phyloP scores from a whole-genome alignment of 2,329 filamentous ascomycete species.

The Aaosphaeria arxii region DNA sequence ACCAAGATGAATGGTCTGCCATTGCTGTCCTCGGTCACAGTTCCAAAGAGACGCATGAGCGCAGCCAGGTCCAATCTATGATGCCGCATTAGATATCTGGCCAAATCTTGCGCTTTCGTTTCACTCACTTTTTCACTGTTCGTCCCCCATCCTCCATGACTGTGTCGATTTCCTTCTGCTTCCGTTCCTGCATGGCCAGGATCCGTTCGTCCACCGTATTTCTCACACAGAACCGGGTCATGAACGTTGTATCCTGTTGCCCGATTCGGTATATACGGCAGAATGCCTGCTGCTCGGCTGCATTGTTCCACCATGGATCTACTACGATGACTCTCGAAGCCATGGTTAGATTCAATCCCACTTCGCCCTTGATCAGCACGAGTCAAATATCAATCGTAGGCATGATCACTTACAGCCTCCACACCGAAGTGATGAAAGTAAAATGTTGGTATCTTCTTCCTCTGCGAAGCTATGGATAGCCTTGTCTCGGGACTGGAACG shows the following conservation, averaged over 20 bases:
- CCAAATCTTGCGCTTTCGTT: background rate
- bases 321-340: conserved; percentile 50
- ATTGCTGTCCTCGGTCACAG: conserved; percentile 35
- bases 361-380: conserved; percentile 5
- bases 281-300: conserved; percentile 62
- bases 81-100: background rate
- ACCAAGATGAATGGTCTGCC: conserved; percentile 43
- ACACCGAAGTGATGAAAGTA: conserved; percentile 56
- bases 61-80: conserved; percentile 36
- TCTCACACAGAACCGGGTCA: conserved; percentile 56
- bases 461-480: conserved; percentile 48
- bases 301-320: conserved; percentile 59
- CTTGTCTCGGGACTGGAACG: conserved; percentile 42
- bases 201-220: conserved; percentile 60
- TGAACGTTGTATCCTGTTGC: conserved; percentile 58
- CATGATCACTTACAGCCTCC: conserved; percentile 44
- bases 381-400: background rate
- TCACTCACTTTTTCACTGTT: conserved; percentile 23
- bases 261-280: conserved; percentile 64
- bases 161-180: conserved; percentile 45
- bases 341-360: conserved; percentile 58
- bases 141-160: conserved; percentile 42
- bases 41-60: conserved; percentile 47
- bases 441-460: conserved; percentile 40
- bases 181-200: conserved; percentile 53